These are phyloP conservation scores for Wickerhamiella bombiphila DNA, from an alignment of 805 yeast genomes.

Conservation along the genomic window DNA sequence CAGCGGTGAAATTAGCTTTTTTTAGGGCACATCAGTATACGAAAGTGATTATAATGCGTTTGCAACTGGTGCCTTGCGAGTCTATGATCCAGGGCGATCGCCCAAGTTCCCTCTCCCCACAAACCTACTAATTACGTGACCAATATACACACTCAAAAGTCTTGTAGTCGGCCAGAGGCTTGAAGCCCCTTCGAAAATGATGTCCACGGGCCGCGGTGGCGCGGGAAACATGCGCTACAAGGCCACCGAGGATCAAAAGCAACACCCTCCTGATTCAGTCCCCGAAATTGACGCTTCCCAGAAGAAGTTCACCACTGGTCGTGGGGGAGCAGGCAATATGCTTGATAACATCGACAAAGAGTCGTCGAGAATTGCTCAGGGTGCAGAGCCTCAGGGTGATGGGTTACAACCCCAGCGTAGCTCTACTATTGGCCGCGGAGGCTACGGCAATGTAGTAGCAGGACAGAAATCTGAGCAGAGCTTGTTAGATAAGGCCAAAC, in stretches of 20 bases:
- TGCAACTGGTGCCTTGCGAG: too few relatives aligned
- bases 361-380: constrained; percentile 49
- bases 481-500: constrained; percentile 34
- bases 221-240: constrained; percentile 49
- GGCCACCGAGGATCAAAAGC: constrained; percentile 33
- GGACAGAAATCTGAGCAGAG: constrained; percentile 21
- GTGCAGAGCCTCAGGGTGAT: constrained; percentile 34
- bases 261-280: constrained; percentile 40
- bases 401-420: constrained; percentile 29
- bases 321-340: constrained; percentile 75
- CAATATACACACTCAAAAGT: too few relatives aligned
- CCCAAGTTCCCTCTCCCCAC: too few relatives aligned
- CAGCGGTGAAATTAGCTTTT: too few relatives aligned
- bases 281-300: constrained; percentile 36
- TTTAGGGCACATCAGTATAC: too few relatives aligned
- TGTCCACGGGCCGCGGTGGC: constrained; percentile 70
- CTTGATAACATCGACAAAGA: constrained; percentile 39
- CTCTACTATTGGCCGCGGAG: constrained; percentile 44
- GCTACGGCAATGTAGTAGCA: constrained; percentile 45
- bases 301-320: constrained; percentile 50
- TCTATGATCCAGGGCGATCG: too few relatives aligned
- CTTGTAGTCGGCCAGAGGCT: too few relatives aligned
- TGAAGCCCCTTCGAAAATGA: too few relatives aligned
- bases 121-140: too few relatives aligned
- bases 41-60: too few relatives aligned